Evolutionary conservation across 2,329 filamentous ascomycete genomes (phyloP).

Genomic region (Juglanconis oblonga): DNA sequence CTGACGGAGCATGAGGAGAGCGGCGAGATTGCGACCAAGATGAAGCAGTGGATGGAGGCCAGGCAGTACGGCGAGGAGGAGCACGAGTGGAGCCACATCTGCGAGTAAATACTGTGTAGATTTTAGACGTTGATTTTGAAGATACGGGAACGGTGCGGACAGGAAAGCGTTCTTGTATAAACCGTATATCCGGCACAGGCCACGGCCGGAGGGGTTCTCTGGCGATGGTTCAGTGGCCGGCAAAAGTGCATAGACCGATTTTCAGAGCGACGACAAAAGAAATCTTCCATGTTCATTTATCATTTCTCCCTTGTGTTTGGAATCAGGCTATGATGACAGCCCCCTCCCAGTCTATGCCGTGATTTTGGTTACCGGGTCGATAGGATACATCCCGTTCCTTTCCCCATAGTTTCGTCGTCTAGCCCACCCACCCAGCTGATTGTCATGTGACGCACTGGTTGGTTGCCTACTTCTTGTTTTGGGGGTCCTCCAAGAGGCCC

Average conservation of each 20-base stretch:
- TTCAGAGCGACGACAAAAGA: conserved; percentile 9
- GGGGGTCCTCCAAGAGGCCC: conserved; percentile 80
- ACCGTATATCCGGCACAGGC: neutral
- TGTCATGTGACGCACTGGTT: neutral
- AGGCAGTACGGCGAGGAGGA: conserved; percentile 94
- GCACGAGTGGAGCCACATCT: conserved; percentile 80
- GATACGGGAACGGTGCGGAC: neutral
- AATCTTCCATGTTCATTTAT: conserved; percentile 13
- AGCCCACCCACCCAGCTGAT: neutral
- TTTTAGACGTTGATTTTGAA: neutral
- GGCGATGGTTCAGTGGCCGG: neutral
- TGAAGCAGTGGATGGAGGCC: conserved; percentile 96
- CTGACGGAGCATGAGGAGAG: conserved; percentile 79
- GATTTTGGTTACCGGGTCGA: neutral
- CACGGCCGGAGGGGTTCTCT: neutral
- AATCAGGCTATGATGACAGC: conserved; percentile 5
- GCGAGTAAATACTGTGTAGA: conserved; percentile 23
- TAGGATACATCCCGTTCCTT: neutral
- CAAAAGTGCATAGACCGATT: conserved; percentile 3
- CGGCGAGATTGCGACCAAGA: conserved; percentile 76
- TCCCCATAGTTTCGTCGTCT: neutral
- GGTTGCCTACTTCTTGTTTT: conserved; percentile 47
- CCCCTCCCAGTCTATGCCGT: conserved; percentile 11
- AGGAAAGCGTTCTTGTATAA: neutral
- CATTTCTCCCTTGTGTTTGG: neutral